Evolutionary conservation across 805 yeast species (phyloP), one percentile per base, ranked within the genome.

Genomic region (Saccharomycopsis sp.): DNA sequence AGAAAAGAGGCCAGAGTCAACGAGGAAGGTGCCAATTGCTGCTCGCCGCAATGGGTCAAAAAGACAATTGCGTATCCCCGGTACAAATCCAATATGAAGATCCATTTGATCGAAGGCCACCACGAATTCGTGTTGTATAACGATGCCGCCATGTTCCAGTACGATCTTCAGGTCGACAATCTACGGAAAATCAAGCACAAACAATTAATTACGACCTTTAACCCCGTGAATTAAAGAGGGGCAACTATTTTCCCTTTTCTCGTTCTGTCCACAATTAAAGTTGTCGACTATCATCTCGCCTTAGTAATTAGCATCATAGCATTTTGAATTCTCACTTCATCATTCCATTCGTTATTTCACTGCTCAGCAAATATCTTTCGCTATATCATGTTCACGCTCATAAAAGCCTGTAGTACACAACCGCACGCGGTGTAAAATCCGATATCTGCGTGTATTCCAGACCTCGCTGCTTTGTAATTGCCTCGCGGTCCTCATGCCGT

Each of bases 11-110:
- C 37, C 20, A 21, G 20, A 24, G 16, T 51, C 44, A 23, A 9
- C n/a, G n/a, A 14, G 15, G 37, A 24, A 21, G 20, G 20, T 34
- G 15, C 20, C 21, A 7, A 16, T 7, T 8, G 9, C 7, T 59
- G 60, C 34, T 9, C 57, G 12, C 56, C 57, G 3, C 72, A 69
- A 53, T 72, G 74, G 75, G 63, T 73, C 1, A 73, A 73, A 54
- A 62, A 64, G 21, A 62, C 65, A 16, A 66, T 73, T 34, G 72
- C 76, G 51, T 69, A 67, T 53, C 77, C 77, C 18, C 58, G 77
- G 14, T 73, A 73, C 59, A 73, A 73, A 52, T 64, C 73, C 40
- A 69, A 69, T 16, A 73, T 73, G 76, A 71, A 71, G 58, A 59
- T 73, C 7, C 75, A 73, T 54, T 44, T 73, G 14, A 20, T 72